Conservation (phyloP, 2,329 filamentous ascomycete species). For the Aspergillus puulaauensis region DNA sequence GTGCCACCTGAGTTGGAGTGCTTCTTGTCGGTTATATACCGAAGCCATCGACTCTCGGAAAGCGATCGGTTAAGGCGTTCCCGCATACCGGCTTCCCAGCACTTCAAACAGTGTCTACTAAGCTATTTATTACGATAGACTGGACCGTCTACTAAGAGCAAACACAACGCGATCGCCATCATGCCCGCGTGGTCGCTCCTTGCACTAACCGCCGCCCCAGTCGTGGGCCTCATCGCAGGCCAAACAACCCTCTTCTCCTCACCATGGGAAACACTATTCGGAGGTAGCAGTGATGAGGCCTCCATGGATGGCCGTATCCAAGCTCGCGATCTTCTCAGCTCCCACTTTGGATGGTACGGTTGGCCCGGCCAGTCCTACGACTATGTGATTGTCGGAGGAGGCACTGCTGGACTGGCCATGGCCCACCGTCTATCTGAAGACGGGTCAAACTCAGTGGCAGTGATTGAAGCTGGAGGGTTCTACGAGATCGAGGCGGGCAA, state of each 20-base stretch:
- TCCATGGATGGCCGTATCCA: neutral
- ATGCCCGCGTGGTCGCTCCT: neutral
- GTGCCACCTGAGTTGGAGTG: neutral
- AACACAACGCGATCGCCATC: neutral
- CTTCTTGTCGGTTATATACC: neutral
- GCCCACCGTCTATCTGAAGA: conserved; percentile 55
- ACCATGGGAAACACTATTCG: neutral
- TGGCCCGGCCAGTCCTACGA: conserved; percentile 20
- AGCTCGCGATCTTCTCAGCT: neutral
- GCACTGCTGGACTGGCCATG: conserved; percentile 43
- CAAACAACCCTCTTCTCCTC: neutral
- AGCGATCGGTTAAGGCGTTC: neutral
- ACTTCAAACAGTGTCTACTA: neutral
- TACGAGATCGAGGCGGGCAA: conserved; percentile 45
- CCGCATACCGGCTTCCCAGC: neutral
- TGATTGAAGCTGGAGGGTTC: conserved; percentile 44
- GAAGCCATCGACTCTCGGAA: neutral
- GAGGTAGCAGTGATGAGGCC: neutral
- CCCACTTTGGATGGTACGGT: neutral
- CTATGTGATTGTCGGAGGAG: conserved; percentile 36
- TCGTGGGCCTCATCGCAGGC: neutral
- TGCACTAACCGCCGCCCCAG: neutral
- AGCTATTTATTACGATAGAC: too few relatives aligned
- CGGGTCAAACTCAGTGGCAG: conserved; percentile 34
- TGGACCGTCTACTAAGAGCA: neutral